Evolutionary conservation across 2,329 filamentous ascomycete species (phyloP), one percentile per base, ranked within the genome.

Genomic region (Rhinocladiella similis): DNA sequence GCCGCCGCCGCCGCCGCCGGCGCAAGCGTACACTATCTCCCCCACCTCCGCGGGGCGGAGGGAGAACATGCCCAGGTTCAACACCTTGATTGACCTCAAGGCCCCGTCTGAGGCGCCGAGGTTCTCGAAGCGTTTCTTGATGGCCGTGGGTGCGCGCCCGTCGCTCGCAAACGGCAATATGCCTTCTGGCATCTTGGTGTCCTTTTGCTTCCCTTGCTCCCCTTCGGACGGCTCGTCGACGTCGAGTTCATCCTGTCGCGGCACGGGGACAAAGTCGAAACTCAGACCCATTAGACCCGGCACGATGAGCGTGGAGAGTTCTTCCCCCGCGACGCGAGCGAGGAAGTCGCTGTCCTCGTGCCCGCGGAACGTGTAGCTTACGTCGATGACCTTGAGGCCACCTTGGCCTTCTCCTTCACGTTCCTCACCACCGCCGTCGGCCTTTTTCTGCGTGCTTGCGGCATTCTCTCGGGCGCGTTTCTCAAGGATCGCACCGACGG

Each of bases 361-460:
- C 35, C 66, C 66, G 5, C 76, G 68, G 54, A 74, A 78, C 1
- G 75, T 79, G 53, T 77, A 80, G 41, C 73, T 76, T 19, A 79
- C 65, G 54, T 79, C 75, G 46, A 80, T 59, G 54, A 79, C 75
- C 65, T 73, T 74, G 38, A 79, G 54, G 0, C 68, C 69, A 62
- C 10, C 29, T 12, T 12, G 6, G 10, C 10, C 10, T 10, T 42
- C 50, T 10, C 35, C 25, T n/a, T 38, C 48, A 3, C 12, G n/a
- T 5, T 13, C 38, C 5, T 9, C 5, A 5, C 4, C 35, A 5
- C 13, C 35, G 35, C 10, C 13, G 35, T 16, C n/a, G 35, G 12
- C 35, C 35, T 38, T 38, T 10, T 13, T 38, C 35, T 38, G 3
- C 35, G 35, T 16, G 35, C 35, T 19, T 7, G 25, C 25, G 25